Evolutionary conservation across 768 basidiomycete species (phyloP), one percentile per base, ranked within the genome.

Genomic region (Boletus sp.): DNA sequence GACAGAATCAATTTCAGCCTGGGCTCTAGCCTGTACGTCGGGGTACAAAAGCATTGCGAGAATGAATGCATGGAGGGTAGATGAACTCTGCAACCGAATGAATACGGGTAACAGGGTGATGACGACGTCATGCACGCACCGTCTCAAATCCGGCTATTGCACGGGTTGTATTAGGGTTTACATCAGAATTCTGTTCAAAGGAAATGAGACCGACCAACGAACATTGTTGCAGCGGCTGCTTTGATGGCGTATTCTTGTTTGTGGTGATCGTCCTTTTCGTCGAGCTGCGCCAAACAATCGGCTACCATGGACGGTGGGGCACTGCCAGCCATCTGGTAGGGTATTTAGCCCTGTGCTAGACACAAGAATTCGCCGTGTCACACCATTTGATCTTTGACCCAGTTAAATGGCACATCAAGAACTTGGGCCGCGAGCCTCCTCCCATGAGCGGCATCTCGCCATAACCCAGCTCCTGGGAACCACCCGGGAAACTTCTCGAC

Each of bases 31-130:
- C 37, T 70, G 70, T 25, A 61, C 64, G 9, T 66, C 60, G 14
- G 70, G 70, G 42, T 64, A 47, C 27, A 67, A 49, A 6, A 66
- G 14, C 67, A 69, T 68, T 4, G 69, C 66, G 10, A 69, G 64
- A 37, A 70, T 55, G 29, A 69, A 70, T 3, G 56, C 38, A 33
- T 62, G 60, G 1, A 69, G 53, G 0, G 58, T 60, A 7, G 69
- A 68, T 10, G 66, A 59, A 21, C 55, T 70, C 67, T 68, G 32
- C 14, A 40, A 8, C 5, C n/a, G 8, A 48, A 30, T 39, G 45
- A 53, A n/a, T 15, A 40, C 11, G 10, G 23, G 27, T 11, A 15
- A 37, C 10, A 48, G 5, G n/a, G 9, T 17, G 41, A 50, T 41
- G 19, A 32, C 10, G 33, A 44, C n/a, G 34, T 25, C 4, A 25